Evolutionary conservation across 257 asterid species (phyloP), one percentile per base, ranked within the genome.

Genomic region (Lycium barbarum): DNA sequence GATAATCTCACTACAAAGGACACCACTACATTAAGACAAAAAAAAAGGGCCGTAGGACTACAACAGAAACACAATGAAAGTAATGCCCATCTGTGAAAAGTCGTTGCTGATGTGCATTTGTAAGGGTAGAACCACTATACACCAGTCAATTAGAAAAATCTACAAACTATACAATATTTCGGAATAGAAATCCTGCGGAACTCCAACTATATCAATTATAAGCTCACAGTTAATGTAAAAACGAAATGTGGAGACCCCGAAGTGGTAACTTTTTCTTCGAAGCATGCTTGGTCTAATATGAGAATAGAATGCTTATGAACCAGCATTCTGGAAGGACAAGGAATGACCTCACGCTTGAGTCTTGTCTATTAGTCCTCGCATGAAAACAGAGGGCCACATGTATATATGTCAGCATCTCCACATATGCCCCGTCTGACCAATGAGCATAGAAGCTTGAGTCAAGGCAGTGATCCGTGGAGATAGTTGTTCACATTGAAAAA

Each of bases 361-460:
- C 47, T 76, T 15, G 33, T 15, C 45, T 78, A 53, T 33, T 8
- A 14, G 15, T 78, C 66, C 51, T 78, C 82, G 8, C 26, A 59
- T 7, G 20, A 1, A 8, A 15, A 78, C 22, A 76, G 66, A 78
- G 54, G 82, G 49, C 15, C 26, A 78, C 66, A 15, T 53, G 65
- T 33, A 78, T 33, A 78, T 15, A 26, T 53, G 82, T 78, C 62
- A 78, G 7, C 62, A 33, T 78, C 82, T 78, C 82, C 65, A 78
- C 49, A 33, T 78, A 53, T 33, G 53, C 66, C 82, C 62, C 47
- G 17, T 78, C 65, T 53, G 80, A 78, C 63, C 47, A 35, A 70
- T 38, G 1, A 76, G 51, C 49, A 13, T 78, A 53, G 62, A 33
- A 8, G 65, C 65, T 78, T 53, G 49, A 53, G 17, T 53, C 49